Percentiles rank a stretch among this genome's conserved stretches.
Conservation (phyloP, 768 basidiomycete genomes). For the Pholiota molesta region DNA sequence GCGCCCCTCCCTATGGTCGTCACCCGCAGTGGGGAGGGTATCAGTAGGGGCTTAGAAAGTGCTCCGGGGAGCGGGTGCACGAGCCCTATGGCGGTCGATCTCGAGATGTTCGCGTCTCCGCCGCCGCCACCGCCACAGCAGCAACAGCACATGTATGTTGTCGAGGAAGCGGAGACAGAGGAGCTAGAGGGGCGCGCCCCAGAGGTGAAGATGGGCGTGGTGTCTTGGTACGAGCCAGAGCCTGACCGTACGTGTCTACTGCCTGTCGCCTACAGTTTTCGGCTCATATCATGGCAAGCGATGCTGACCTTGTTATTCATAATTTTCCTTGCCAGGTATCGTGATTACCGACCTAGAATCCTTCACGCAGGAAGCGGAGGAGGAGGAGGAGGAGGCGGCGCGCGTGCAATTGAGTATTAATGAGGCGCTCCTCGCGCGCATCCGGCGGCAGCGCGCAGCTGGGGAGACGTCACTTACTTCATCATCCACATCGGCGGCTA, state of each 20-base stretch:
- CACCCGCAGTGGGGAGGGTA: no score
- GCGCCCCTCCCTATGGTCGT: background rate
- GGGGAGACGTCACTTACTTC: slow-evolving; percentile 17
- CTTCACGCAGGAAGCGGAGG: slow-evolving; percentile 48
- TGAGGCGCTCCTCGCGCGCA: slow-evolving; percentile 45
- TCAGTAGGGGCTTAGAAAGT: no score
- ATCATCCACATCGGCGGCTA: slow-evolving; percentile 20
- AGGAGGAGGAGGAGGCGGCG: slow-evolving; percentile 24
- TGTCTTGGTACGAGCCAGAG: slow-evolving; percentile 72
- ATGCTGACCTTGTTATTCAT: background rate
- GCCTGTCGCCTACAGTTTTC: background rate
- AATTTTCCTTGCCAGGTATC: slow-evolving; percentile 47
- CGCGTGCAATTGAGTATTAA: slow-evolving; percentile 34
- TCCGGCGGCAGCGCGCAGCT: slow-evolving; percentile 31
- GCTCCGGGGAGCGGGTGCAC: slow-evolving; percentile 1
- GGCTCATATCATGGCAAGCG: background rate
- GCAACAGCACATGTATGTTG: slow-evolving; percentile 16
- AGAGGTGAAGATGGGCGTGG: slow-evolving; percentile 66
- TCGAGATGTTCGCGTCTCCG: slow-evolving; percentile 19
- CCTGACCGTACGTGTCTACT: slow-evolving; percentile 57
- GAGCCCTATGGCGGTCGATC: slow-evolving; percentile 8
- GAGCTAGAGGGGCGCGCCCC: slow-evolving; percentile 24
- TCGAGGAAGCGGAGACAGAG: slow-evolving; percentile 44
- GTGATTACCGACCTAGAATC: slow-evolving; percentile 62
- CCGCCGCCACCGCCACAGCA: background rate